phyloP scores from a whole-genome alignment of 352 stramenopile genomes.

The Pythium grandisporangium region DNA sequence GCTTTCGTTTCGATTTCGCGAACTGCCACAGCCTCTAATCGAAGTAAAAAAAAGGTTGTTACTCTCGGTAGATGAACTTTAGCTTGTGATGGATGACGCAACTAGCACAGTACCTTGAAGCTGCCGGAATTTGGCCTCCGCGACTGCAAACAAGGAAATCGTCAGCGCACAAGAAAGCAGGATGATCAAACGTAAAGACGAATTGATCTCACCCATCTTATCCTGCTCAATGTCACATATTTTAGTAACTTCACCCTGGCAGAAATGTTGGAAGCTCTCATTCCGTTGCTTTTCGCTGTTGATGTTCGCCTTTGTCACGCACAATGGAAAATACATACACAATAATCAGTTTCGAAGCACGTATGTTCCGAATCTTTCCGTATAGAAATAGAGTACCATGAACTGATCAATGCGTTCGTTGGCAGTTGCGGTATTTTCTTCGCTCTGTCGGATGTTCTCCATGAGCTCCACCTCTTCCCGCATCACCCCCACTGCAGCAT shows the following conservation, averaged over 20 bases:
- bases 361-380: background rate
- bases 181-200: no score
- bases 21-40: background rate
- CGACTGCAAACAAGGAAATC: conserved; percentile 14
- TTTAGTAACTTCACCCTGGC: conserved; percentile 11
- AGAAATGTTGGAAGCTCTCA: conserved; percentile 20
- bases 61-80: conserved; percentile 1
- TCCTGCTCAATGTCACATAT: conserved; percentile 30
- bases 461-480: conserved; percentile 63
- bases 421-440: conserved; percentile 31
- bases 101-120: conserved; percentile 15
- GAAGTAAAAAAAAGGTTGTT: background rate
- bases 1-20: background rate
- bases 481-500: conserved; percentile 67
- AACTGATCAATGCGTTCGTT: conserved; percentile 38
- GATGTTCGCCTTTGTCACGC: conserved; percentile 23
- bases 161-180: no score
- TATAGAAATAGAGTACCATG: conserved; percentile 21
- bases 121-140: conserved; percentile 28
- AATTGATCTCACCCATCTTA: conserved; percentile 23
- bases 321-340: no score
- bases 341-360: no score
- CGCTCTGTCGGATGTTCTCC: conserved; percentile 55
- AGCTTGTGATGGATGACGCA: no score
- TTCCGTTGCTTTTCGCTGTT: conserved; percentile 26